These are phyloP conservation scores for Fusarium nodosum DNA, from an alignment of 2,329 filamentous ascomycete species.

Conservation along the genomic window DNA sequence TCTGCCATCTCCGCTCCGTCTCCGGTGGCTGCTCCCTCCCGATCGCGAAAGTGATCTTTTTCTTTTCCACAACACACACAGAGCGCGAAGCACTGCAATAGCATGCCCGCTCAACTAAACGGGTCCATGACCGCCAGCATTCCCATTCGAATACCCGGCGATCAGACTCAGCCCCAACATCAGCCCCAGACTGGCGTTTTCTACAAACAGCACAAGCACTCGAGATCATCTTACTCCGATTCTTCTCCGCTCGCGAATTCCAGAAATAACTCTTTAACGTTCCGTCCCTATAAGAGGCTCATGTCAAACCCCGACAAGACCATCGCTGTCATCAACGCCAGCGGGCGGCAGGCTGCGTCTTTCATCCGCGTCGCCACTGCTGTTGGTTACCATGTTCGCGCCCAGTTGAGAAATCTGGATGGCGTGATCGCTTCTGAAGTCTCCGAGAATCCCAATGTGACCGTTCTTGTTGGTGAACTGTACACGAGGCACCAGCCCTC, in stretches of 20 bases:
- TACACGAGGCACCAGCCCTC: slow-evolving; percentile 68
- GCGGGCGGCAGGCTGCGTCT: slow-evolving; percentile 94
- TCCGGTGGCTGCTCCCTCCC: slow-evolving; percentile 40
- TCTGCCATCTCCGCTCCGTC: slow-evolving; percentile 36
- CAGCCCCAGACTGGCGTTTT: slow-evolving; percentile 50
- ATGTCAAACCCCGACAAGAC: slow-evolving; percentile 78
- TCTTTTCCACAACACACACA: slow-evolving; percentile 30
- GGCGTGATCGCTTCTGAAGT: slow-evolving; percentile 92
- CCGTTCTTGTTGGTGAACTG: slow-evolving; percentile 73
- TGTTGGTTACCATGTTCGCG: slow-evolving; percentile 92
- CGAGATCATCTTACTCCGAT: slow-evolving; percentile 72
- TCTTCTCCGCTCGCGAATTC: slow-evolving; percentile 67
- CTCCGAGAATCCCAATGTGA: slow-evolving; percentile 80
- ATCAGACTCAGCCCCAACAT: slow-evolving; percentile 48
- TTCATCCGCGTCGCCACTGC: slow-evolving; percentile 94
- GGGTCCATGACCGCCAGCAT: slow-evolving; percentile 56
- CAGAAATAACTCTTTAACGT: slow-evolving; percentile 72
- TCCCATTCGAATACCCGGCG: slow-evolving; percentile 56
- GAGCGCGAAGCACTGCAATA: slow-evolving; percentile 47
- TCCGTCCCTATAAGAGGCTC: slow-evolving; percentile 70
- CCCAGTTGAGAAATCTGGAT: slow-evolving; percentile 88
- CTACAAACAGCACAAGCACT: slow-evolving; percentile 69
- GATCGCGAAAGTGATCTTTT: slow-evolving; percentile 43
- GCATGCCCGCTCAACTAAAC: slow-evolving; percentile 59
- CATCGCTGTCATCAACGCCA: slow-evolving; percentile 94